Percentiles rank a stretch among this genome's conserved stretches.
Conservation (phyloP, 108 stramenopile species). For the Fragilaria crotonensis region DNA sequence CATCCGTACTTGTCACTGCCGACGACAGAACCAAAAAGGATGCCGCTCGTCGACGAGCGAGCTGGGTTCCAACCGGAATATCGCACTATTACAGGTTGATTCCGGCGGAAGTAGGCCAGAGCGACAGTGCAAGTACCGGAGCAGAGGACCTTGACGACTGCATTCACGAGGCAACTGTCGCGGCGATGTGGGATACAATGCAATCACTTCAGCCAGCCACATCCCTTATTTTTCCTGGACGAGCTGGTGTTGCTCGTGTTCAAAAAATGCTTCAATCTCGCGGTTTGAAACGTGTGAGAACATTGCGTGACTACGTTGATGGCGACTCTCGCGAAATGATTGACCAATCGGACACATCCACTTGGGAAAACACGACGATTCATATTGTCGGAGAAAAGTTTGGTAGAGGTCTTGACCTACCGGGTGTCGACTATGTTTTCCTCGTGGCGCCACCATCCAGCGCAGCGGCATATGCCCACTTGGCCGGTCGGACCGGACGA, state of each 20-base stretch:
- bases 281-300: conserved; percentile 37
- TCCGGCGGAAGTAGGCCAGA: neutral
- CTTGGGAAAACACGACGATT: conserved; percentile 33
- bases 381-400: conserved; percentile 61
- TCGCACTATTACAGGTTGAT: conserved; percentile 2
- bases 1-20: conserved; percentile 51
- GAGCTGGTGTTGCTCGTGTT: conserved; percentile 43
- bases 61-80: neutral
- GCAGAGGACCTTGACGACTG: conserved; percentile 1
- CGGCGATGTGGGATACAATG: neutral
- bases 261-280: conserved; percentile 22
- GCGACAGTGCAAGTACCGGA: neutral
- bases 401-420: conserved; percentile 63
- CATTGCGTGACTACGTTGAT: conserved; percentile 17
- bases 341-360: neutral
- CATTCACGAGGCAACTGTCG: conserved; percentile 6
- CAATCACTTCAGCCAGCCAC: conserved; percentile 7
- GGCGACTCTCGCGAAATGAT: conserved; percentile 8
- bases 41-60: conserved; percentile 7
- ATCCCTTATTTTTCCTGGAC: conserved; percentile 62
- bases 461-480: conserved; percentile 62
- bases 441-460: conserved; percentile 51
- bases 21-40: conserved; percentile 59
- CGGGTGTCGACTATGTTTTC: conserved; percentile 45
- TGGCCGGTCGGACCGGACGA: conserved; percentile 69